Evolutionary conservation across 495 filamentous ascomycete genomes (phyloP), one percentile per base, ranked within the genome.

Genomic region (Thozetella sp.): DNA sequence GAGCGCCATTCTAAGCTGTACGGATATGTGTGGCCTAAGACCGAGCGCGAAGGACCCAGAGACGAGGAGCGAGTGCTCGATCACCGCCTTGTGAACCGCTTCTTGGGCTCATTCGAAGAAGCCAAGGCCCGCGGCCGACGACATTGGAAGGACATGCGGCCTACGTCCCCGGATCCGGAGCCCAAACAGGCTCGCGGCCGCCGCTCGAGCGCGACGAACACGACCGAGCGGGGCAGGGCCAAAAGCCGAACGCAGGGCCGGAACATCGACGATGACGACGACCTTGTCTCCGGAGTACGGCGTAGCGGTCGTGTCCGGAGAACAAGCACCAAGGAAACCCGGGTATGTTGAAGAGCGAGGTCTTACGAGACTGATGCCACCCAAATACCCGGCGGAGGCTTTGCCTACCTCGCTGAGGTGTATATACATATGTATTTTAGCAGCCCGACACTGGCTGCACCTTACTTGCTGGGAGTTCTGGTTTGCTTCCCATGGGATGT

Each of bases 1-100:
- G 96, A 98, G 76, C 83, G 96, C 0, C 95, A 99, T 65, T 93
- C 90, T 24, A 98, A 96, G 72, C 79, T 99, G 1, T 99, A 97
- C 70, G 96, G 96, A 0, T 96, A 90, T 66, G 82, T 86, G 54
- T 99, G 96, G 96, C 95, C 95, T 19, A 96, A 98, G 74, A 98
- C 96, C 1, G 90, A 96, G 34, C 87, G 80, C 22, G 82, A 87
- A 58, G 90, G 90, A 0, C 83, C 83, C 19, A 59, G 76, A 12
- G 95, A 98, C 66, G 93, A 96, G 67, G 88, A 90, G 56, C 80
- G 90, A 1, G 72, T 93, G 6, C 80, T 92, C 64, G 90, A 93
- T 60, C 90, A 93, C 61, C 76, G 90, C 23, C 83, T 76, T 0
- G 76, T 93, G 15, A 86, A 93, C 67, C 82, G 90, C 11, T 93